phyloP scores from a whole-genome alignment of 2,329 filamentous ascomycete species.

The Bipolaris cookei region DNA sequence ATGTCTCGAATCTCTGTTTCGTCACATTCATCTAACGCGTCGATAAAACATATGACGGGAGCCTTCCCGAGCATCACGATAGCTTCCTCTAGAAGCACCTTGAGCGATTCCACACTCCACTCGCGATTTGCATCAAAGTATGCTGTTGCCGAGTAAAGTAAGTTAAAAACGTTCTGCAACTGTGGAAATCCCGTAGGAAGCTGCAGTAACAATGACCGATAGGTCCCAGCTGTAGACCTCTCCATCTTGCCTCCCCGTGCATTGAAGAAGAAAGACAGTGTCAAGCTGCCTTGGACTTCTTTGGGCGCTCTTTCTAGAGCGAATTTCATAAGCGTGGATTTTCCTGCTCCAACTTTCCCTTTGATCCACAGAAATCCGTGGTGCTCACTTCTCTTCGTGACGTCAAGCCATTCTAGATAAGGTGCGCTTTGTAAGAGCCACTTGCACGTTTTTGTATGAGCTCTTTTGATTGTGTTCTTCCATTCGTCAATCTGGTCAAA shows the following conservation, averaged over 20 bases:
- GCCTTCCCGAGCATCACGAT: conserved; percentile 17
- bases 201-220: conserved; percentile 35
- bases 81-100: conserved; percentile 27
- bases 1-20: conserved; percentile 53
- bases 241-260: conserved; percentile 30
- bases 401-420: conserved; percentile 51
- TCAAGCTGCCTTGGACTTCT: conserved; percentile 9
- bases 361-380: conserved; percentile 57
- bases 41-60: conserved; percentile 40
- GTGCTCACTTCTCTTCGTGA: conserved; percentile 33
- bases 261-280: conserved; percentile 38
- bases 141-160: neutral
- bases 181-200: conserved; percentile 26
- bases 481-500: conserved; percentile 53
- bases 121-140: conserved; percentile 7
- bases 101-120: conserved; percentile 22
- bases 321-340: conserved; percentile 55
- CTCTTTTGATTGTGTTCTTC: conserved; percentile 46
- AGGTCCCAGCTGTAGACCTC: conserved; percentile 31
- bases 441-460: conserved; percentile 49
- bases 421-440: conserved; percentile 50
- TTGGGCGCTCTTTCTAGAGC: conserved; percentile 13
- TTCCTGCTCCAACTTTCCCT: conserved; percentile 48
- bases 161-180: conserved; percentile 14
- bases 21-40: conserved; percentile 60